Evolutionary conservation across 345 rosid genomes (phyloP), one percentile per base, ranked within the genome.

Genomic region (Sonneratia alba): DNA sequence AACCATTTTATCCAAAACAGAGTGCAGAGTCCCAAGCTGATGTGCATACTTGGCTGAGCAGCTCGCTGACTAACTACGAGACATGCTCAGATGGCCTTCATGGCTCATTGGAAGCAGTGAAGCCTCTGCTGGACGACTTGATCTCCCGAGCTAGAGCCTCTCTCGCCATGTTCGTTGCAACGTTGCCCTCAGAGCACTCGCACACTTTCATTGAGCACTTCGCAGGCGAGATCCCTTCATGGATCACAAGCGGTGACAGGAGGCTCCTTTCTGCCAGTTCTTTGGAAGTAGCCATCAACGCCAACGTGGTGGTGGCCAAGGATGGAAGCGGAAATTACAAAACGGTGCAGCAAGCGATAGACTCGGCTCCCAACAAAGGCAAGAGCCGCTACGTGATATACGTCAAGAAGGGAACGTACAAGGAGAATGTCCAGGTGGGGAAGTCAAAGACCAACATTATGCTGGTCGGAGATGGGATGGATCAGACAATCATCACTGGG

Each of bases 391-490:
- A 82, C 47, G 81, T 91, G 32, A 91, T 93, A 68, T 73, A 89
- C 66, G 93, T 91, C 75, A 93, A 78, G 86, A 87, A 89, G 68
- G 98, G 97, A 4, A 81, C 77, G 74, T 93, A 93, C 66, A 77
- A 88, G 69, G 89, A 88, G 69, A 86, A 82, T 69, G 84, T 88
- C 36, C 95, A 87, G 67, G 88, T 91, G 18, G 89, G 87, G 13
- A 87, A 84, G 81, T 85, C 75, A 48, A 93, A 93, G 70, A 82
- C 74, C 72, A 91, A 91, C 65, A 38, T 93, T 71, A 91, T 89
- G 97, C 81, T 89, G 36, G 85, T 86, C 4, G 97, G 98, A 0
- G 96, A 91, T 57, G 97, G 97, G 51, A 85, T 77, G 88, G 83
- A 82, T 32, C 48, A 34, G 11, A 93, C 97, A 0, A 57, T 91